Conservation (phyloP, 2,329 filamentous ascomycete species). For the Aspergillus ustus region DNA sequence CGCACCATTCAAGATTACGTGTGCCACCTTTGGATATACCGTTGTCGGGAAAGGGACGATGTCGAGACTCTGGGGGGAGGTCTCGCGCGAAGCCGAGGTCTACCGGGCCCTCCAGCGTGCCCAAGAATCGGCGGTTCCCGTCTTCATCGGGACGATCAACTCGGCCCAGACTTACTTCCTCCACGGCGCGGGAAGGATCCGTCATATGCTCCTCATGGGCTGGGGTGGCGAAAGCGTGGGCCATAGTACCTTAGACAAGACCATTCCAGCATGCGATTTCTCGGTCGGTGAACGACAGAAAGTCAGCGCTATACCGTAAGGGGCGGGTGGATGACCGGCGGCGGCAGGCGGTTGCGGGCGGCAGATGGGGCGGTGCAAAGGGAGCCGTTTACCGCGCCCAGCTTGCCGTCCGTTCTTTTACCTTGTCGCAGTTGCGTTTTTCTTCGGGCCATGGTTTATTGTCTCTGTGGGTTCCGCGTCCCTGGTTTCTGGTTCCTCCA, state of each 20-base stretch:
- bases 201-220: too few relatives aligned
- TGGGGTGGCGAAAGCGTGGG: too few relatives aligned
- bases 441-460: too few relatives aligned
- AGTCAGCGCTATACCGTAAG: too few relatives aligned
- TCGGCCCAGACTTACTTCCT: conserved; percentile 19
- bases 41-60: conserved; percentile 35
- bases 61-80: conserved; percentile 26
- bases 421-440: too few relatives aligned
- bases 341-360: too few relatives aligned
- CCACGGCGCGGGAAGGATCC: not conserved
- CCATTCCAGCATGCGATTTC: too few relatives aligned
- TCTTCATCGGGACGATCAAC: conserved; percentile 34
- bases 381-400: conserved; percentile 27
- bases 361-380: conserved; percentile 5
- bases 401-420: conserved; percentile 22
- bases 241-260: too few relatives aligned
- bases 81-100: conserved; percentile 30
- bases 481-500: too few relatives aligned
- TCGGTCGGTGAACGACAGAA: too few relatives aligned
- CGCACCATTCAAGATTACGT: conserved; percentile 37
- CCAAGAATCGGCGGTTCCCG: conserved; percentile 33
- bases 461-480: too few relatives aligned
- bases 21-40: conserved; percentile 27
- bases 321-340: too few relatives aligned
- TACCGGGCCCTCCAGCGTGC: conserved; percentile 28